Conservation (phyloP, 129 eudicot species). For the Oenanthe sinensis region DNA sequence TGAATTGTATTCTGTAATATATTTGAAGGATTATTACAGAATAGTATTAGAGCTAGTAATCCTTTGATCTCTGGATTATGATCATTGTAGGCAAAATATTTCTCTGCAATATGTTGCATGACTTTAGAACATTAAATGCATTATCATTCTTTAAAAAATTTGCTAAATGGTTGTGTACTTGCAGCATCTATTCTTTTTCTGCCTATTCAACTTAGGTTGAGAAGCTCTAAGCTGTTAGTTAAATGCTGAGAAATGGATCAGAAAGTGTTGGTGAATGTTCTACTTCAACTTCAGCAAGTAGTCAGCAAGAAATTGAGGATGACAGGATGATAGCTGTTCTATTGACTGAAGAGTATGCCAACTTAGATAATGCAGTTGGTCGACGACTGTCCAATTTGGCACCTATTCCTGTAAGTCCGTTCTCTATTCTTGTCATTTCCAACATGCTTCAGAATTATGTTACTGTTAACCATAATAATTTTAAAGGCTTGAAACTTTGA, state of each 20-base stretch:
- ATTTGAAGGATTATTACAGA: not conserved
- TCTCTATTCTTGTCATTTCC: constrained; percentile 4
- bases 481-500: not conserved
- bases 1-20: not conserved
- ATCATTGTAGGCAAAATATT: not conserved
- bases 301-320: constrained; percentile 57
- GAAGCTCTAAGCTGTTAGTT: constrained; percentile 10
- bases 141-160: not conserved
- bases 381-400: constrained; percentile 55
- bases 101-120: not conserved
- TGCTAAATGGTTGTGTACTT: constrained; percentile 9
- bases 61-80: not conserved
- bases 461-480: not conserved
- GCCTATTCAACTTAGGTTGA: constrained; percentile 9
- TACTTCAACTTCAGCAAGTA: constrained; percentile 59
- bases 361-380: constrained; percentile 61
- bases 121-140: not conserved
- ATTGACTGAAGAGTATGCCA: constrained; percentile 69
- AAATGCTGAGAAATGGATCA: constrained; percentile 42
- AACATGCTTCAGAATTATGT: not conserved
- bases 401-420: constrained; percentile 53
- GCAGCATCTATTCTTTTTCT: constrained; percentile 2
- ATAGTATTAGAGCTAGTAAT: not conserved
- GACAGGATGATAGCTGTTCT: constrained; percentile 71
- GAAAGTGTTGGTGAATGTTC: constrained; percentile 42